A percentile compares a stretch with the other conserved stretches of the same genome.
Conservation (phyloP, 2,329 filamentous ascomycete genomes). For the Aaosphaeria arxii region DNA sequence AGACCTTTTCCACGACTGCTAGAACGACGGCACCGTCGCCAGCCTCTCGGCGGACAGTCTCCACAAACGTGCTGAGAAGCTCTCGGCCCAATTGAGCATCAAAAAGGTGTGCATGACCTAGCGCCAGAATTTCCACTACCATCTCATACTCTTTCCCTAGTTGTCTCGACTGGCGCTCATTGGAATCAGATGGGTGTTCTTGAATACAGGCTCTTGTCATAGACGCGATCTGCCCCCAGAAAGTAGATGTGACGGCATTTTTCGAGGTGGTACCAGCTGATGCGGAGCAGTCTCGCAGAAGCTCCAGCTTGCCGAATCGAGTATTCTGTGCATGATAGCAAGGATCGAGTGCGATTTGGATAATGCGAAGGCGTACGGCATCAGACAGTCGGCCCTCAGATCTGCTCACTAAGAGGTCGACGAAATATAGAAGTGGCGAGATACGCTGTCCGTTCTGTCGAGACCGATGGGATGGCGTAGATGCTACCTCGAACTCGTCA, state of each 20-base stretch:
- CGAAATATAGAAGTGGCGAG: constrained; percentile 64
- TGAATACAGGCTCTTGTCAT: constrained; percentile 21
- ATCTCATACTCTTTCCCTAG: constrained; percentile 69
- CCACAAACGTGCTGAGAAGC: constrained; percentile 57
- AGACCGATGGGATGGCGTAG: constrained; percentile 63
- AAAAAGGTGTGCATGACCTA: constrained; percentile 47
- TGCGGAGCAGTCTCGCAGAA: constrained; percentile 36
- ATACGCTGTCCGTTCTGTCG: constrained; percentile 49
- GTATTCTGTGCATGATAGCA: constrained; percentile 50
- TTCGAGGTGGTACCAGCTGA: constrained; percentile 16
- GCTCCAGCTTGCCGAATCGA: constrained; percentile 33
- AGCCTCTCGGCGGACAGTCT: constrained; percentile 57
- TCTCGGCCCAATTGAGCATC: constrained; percentile 14
- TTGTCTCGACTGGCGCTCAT: constrained; percentile 32
- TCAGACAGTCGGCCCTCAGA: constrained; percentile 36
- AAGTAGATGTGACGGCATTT: constrained; percentile 17
- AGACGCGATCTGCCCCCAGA: constrained; percentile 26
- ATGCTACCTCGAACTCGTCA: constrained; percentile 59
- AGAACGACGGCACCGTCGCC: constrained; percentile 67
- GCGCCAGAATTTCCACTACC: constrained; percentile 64
- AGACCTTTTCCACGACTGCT: constrained; percentile 68
- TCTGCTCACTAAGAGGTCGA: constrained; percentile 56
- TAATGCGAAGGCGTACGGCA: constrained; percentile 33
- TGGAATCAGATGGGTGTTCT: constrained; percentile 16
- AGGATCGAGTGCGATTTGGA: constrained; percentile 54